Conservation (phyloP, 75 land plant genomes). For the Sequoia sempervirens region DNA sequence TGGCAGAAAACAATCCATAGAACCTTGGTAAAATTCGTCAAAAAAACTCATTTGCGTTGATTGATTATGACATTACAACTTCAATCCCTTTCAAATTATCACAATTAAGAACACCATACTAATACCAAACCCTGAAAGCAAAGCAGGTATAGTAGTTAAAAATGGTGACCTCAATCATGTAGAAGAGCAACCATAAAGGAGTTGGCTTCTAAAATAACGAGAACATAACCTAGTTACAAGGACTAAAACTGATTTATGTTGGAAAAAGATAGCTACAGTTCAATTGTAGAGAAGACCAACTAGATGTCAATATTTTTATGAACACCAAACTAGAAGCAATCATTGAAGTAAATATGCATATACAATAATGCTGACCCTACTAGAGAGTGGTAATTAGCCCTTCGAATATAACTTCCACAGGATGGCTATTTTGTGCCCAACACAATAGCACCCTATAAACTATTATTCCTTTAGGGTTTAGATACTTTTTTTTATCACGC, state of each 20-base stretch:
- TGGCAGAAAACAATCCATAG: not conserved
- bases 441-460: not conserved
- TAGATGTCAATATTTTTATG: not conserved
- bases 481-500: not conserved
- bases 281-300: not conserved
- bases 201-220: not conserved
- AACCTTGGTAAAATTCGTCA: not conserved
- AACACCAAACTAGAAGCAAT: not conserved
- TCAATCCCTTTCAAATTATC: slow-evolving; percentile 5
- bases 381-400: no score
- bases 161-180: not conserved
- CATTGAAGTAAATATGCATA: not conserved
- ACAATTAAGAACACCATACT: not conserved
- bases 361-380: not conserved
- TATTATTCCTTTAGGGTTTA: not conserved
- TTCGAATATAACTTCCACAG: not conserved
- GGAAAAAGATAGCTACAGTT: not conserved
- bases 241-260: not conserved
- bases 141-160: not conserved
- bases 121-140: not conserved
- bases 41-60: not conserved
- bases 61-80: not conserved
- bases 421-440: not conserved
- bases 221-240: not conserved
- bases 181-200: not conserved